Evolutionary conservation across 805 yeast species (phyloP).

Genomic region (Candida hungchunana): DNA sequence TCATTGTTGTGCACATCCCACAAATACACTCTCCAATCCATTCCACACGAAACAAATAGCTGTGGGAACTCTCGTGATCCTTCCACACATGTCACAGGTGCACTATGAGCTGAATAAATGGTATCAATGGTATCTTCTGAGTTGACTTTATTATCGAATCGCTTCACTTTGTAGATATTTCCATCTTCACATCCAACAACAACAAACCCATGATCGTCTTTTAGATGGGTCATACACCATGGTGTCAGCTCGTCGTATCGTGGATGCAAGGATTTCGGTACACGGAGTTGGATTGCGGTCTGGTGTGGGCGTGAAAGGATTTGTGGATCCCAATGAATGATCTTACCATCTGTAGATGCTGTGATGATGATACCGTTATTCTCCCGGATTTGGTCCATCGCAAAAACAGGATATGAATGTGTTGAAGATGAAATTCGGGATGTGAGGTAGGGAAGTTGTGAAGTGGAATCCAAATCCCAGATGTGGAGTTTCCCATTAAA

Average conservation of each 20-base stretch:
- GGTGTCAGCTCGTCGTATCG: conserved; percentile 31
- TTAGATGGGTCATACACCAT: conserved; percentile 17
- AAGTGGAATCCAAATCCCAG: conserved; percentile 36
- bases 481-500: conserved; percentile 45
- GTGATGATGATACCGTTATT: conserved; percentile 25
- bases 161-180: conserved; percentile 26
- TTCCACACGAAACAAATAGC: conserved; percentile 26
- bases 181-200: conserved; percentile 33
- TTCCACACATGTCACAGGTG: conserved; percentile 25
- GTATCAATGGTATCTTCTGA: conserved; percentile 15
- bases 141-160: conserved; percentile 22
- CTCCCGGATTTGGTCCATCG: conserved; percentile 19
- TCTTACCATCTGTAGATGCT: conserved; percentile 29
- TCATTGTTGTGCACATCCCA: conserved; percentile 25
- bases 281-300: conserved; percentile 19
- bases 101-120: conserved; percentile 24
- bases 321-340: conserved; percentile 29
- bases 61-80: conserved; percentile 16
- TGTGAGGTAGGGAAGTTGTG: conserved; percentile 16
- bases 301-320: conserved; percentile 24
- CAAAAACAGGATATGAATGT: conserved; percentile 25
- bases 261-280: conserved; percentile 21
- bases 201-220: conserved; percentile 20
- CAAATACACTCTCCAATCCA: conserved; percentile 30
- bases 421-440: conserved; percentile 14